Evolutionary conservation across 805 yeast genomes (phyloP).

Genomic region (Candida endomychidarum): DNA sequence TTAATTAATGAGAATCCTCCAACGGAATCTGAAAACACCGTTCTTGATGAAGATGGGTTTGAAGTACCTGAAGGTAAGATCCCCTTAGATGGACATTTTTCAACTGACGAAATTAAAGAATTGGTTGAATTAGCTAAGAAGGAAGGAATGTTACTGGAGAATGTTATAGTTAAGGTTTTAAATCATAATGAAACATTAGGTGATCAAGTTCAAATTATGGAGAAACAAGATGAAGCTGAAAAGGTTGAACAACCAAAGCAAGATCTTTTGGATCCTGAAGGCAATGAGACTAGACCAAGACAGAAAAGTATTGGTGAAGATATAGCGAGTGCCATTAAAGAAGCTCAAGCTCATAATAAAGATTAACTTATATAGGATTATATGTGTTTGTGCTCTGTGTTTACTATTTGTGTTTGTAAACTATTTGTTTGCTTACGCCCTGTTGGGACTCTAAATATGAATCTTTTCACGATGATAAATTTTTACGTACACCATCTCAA

Average conservation of each 20-base stretch:
- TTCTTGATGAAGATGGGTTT: constrained; percentile 34
- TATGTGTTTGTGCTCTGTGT: too few relatives aligned
- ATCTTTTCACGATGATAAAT: too few relatives aligned
- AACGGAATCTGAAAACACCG: constrained; percentile 2
- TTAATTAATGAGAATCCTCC: constrained; percentile 22
- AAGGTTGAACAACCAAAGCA: constrained; percentile 5
- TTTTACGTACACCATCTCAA: too few relatives aligned
- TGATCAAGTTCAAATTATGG: constrained; percentile 29
- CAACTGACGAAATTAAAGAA: constrained; percentile 32
- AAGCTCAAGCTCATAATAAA: not conserved
- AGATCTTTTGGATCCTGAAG: constrained; percentile 5
- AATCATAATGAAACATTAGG: constrained; percentile 25
- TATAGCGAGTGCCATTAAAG: constrained; percentile 4
- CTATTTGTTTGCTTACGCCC: too few relatives aligned
- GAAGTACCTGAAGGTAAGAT: constrained; percentile 38
- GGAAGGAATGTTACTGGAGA: constrained; percentile 27
- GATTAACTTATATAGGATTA: too few relatives aligned
- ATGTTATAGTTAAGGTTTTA: constrained; percentile 27
- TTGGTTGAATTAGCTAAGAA: constrained; percentile 31
- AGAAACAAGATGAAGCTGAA: constrained; percentile 12
- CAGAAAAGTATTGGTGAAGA: constrained; percentile 8
- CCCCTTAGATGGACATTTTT: constrained; percentile 42
- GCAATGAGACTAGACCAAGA: constrained; percentile 2
- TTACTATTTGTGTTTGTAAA: too few relatives aligned
- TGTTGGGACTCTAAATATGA: too few relatives aligned